A percentile compares a stretch with the other conserved stretches of the same genome.
Conservation (phyloP, 2,329 filamentous ascomycete species). For the Pseudocercospora crystallina region DNA sequence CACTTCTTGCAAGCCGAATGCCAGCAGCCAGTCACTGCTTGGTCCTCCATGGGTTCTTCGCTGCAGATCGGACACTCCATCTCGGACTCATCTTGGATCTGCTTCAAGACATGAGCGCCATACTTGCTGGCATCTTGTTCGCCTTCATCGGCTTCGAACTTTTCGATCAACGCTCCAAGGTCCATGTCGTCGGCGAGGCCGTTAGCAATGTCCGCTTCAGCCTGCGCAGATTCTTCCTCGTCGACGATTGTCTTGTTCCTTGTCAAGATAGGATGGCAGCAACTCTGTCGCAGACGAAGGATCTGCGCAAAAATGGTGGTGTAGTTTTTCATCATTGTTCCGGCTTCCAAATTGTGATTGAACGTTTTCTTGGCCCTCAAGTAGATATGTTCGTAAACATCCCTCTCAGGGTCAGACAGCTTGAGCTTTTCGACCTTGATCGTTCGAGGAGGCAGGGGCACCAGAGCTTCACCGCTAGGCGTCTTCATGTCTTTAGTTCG, state of each 20-base stretch:
- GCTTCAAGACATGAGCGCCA: conserved; percentile 80
- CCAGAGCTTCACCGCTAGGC: conserved; percentile 76
- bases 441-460: conserved; percentile 76
- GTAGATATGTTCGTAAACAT: conserved; percentile 91
- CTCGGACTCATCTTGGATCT: conserved; percentile 85
- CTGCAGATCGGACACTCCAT: conserved; percentile 93
- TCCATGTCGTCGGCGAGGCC: conserved; percentile 96
- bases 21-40: conserved; percentile 94
- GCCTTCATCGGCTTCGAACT: conserved; percentile 65
- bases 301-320: conserved; percentile 98
- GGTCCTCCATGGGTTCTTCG: conserved; percentile 93
- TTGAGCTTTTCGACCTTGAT: conserved; percentile 87
- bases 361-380: conserved; percentile 80
- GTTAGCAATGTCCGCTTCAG: conserved; percentile 73
- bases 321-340: conserved; percentile 91
- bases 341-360: conserved; percentile 81
- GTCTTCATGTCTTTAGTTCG: conserved; percentile 99
- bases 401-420: conserved; percentile 77
- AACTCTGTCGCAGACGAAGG: conserved; percentile 84
- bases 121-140: conserved; percentile 68
- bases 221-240: conserved; percentile 81
- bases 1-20: conserved; percentile 96
- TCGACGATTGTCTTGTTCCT: conserved; percentile 80
- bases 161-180: conserved; percentile 76
- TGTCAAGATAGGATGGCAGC: conserved; percentile 88